Evolutionary conservation across 1,139 yeast species (phyloP), one percentile per base, ranked within the genome.

Genomic region (Ogataea hybrid): DNA sequence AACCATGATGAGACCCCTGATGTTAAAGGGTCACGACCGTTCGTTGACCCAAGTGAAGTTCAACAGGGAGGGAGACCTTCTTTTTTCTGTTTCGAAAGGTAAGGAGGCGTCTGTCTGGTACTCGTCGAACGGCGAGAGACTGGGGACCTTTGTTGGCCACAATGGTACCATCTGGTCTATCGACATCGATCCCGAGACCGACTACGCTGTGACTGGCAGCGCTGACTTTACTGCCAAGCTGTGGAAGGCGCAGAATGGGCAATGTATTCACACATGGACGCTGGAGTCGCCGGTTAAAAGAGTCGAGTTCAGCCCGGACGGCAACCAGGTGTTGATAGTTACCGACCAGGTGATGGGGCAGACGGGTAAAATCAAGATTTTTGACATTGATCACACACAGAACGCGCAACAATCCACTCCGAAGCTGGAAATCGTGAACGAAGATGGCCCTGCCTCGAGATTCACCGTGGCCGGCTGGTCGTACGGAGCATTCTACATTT

Each of bases 151-250:
- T 54, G 81, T 78, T 48, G 89, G 89, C 14, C 98, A 92, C 65
- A 76, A 76, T 51, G 98, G 98, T 81, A 87, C 97, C 48, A 84
- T 92, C 59, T 89, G 95, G 95, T 83, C 96, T 30, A 84, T 92
- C 51, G 97, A 92, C 62, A 84, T 89, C 41, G 95, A 87, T 63
- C 71, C 75, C 36, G 73, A 74, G 60, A 68, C 94, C 18, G 71
- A 74, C 32, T 76, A 78, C 51, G 81, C 88, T 55, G 81, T 83
- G 45, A 90, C 98, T 5, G 97, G 96, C 30, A 81, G 95, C 52
- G 96, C 96, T 46, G 99, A 92, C 63, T 80, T 84, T 65, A 75
- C 86, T 42, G 79, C 87, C 55, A 85, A 85, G 57, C 75, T 92
- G 51, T 92, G 97, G 97, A 75, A 76, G 52, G 85, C 86, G 21